These are phyloP conservation scores for Thielaviopsis ethacetica DNA, from an alignment of 2,329 filamentous ascomycete genomes.

Conservation along the genomic window DNA sequence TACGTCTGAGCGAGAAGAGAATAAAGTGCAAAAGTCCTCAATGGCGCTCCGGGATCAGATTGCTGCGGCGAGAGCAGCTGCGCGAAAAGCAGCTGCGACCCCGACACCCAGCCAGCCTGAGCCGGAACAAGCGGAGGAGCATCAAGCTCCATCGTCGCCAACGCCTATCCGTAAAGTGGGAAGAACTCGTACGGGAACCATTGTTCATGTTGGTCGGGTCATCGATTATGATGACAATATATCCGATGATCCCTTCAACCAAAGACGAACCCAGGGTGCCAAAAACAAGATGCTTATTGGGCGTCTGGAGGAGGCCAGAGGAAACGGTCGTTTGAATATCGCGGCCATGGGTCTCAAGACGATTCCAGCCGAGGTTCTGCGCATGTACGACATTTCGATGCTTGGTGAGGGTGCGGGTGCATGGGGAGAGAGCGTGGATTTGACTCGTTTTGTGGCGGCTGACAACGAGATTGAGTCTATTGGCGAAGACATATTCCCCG, in stretches of 20 bases:
- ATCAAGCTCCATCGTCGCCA: neutral
- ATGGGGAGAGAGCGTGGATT: slow-evolving; percentile 86
- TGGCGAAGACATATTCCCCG: slow-evolving; percentile 63
- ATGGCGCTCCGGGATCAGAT: slow-evolving; percentile 75
- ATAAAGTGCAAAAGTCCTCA: slow-evolving; percentile 47
- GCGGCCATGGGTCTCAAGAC: slow-evolving; percentile 64
- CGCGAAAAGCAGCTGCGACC: slow-evolving; percentile 34
- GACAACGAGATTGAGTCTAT: slow-evolving; percentile 75
- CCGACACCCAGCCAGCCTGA: slow-evolving; percentile 15
- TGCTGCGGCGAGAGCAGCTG: slow-evolving; percentile 77
- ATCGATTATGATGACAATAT: slow-evolving; percentile 1
- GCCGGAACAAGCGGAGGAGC: slow-evolving; percentile 12
- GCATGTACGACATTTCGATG: slow-evolving; percentile 74
- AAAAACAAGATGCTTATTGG: slow-evolving; percentile 54
- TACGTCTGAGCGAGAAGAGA: slow-evolving; percentile 8
- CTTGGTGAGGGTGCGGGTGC: slow-evolving; percentile 45
- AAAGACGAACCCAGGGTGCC: slow-evolving; percentile 38
- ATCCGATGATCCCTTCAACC: slow-evolving; percentile 53
- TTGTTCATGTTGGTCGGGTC: slow-evolving; percentile 5
- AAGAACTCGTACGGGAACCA: slow-evolving; percentile 9
- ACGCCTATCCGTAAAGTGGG: slow-evolving; percentile 26
- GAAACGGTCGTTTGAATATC: slow-evolving; percentile 73
- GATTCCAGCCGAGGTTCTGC: slow-evolving; percentile 67
- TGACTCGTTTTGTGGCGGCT: slow-evolving; percentile 69
- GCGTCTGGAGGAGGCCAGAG: slow-evolving; percentile 55